Evolutionary conservation across 192 early-diverging fungal species (phyloP).

Genomic region (Coemansia umbellata): DNA sequence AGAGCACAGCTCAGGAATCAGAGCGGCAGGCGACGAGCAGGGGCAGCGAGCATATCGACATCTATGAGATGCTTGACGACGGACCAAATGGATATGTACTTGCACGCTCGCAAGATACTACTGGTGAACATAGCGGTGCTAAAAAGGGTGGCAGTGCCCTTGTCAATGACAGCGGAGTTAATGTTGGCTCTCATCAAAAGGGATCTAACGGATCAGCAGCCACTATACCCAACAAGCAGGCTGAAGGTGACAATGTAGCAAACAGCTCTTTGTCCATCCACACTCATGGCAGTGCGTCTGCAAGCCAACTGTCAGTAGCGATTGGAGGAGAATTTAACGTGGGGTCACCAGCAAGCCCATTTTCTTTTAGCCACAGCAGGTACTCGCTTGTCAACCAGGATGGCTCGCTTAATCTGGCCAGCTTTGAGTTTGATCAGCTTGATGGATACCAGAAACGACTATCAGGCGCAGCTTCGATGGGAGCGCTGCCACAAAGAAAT

Average conservation of each 20-base stretch:
- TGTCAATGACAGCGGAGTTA: conserved; percentile 41
- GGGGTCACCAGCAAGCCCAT: conserved; percentile 33
- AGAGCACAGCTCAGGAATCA: conserved; percentile 11
- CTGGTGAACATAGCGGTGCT: background rate
- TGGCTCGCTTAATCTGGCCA: conserved; percentile 43
- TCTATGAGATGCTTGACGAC: background rate
- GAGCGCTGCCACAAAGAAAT: conserved; percentile 11
- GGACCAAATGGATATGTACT: conserved; percentile 2
- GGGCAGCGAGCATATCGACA: conserved; percentile 5
- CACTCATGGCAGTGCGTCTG: conserved; percentile 9
- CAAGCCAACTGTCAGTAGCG: conserved; percentile 24
- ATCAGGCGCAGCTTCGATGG: conserved; percentile 5
- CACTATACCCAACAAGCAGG: background rate
- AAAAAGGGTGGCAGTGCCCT: background rate
- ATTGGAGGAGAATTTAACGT: background rate
- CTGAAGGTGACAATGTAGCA: background rate
- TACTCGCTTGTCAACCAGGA: conserved; percentile 51
- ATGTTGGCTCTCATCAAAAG: conserved; percentile 9
- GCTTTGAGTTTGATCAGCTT: conserved; percentile 43
- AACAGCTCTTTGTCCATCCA: conserved; percentile 3
- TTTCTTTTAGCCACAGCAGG: conserved; percentile 47
- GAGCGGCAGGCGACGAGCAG: conserved; percentile 1
- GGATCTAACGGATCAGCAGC: background rate
- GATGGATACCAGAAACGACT: conserved; percentile 46
- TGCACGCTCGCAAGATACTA: background rate